Percentiles rank a stretch among this genome's conserved stretches.
These are phyloP conservation scores for Saccharomycopsis sp. DNA, from an alignment of 805 yeast genomes.

Conservation along the genomic window DNA sequence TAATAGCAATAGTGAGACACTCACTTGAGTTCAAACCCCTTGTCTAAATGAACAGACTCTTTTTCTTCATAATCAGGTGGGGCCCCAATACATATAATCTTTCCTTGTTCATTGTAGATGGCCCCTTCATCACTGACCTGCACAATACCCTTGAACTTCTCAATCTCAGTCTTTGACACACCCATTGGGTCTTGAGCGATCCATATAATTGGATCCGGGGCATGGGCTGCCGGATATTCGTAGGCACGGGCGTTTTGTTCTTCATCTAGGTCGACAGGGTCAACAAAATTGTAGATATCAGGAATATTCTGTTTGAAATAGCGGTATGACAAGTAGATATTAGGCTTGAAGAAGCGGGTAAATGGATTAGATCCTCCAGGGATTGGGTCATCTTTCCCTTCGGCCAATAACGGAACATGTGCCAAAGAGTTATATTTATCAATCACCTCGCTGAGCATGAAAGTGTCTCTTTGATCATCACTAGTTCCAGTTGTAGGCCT, in stretches of 20 bases:
- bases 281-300: slow-evolving; percentile 46
- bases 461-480: not conserved
- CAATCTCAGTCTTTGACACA: slow-evolving; percentile 55
- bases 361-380: slow-evolving; percentile 36
- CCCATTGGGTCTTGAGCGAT: slow-evolving; percentile 89
- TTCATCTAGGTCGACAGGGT: slow-evolving; percentile 37
- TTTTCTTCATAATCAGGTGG: slow-evolving; percentile 37
- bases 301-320: slow-evolving; percentile 49
- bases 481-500: not conserved
- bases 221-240: slow-evolving; percentile 66
- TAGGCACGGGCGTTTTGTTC: slow-evolving; percentile 58
- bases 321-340: slow-evolving; percentile 43
- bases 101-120: slow-evolving; percentile 44
- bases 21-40: not conserved
- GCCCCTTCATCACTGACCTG: slow-evolving; percentile 66
- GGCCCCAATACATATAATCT: slow-evolving; percentile 40
- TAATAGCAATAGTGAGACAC: no score
- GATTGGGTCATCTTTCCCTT: slow-evolving; percentile 40
- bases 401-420: slow-evolving; percentile 61
- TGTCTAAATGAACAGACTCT: not conserved
- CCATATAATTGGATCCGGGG: slow-evolving; percentile 77
- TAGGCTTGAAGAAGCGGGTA: slow-evolving; percentile 47
- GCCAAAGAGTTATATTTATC: slow-evolving; percentile 18
- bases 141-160: slow-evolving; percentile 47
- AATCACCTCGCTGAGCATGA: not conserved